These are phyloP conservation scores for Medicago arabica DNA, from an alignment of 306 rosid species.

Conservation along the genomic window DNA sequence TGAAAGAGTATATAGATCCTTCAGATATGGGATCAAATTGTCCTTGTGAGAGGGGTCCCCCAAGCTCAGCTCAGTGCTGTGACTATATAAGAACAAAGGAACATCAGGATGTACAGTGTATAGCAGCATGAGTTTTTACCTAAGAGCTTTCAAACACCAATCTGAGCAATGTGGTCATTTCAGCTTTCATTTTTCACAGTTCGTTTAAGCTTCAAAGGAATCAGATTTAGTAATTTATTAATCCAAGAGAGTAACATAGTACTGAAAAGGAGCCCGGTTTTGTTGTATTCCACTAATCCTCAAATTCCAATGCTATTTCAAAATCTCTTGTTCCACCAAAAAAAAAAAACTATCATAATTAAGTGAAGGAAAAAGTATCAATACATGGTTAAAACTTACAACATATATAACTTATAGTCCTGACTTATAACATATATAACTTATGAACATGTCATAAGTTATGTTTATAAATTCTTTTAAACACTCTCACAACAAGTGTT, in stretches of 20 bases:
- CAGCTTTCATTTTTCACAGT: conserved; percentile 18
- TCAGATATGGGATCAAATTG: conserved; percentile 28
- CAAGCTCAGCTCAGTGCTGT: conserved; percentile 39
- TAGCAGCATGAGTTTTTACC: conserved; percentile 38
- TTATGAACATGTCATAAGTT: no score
- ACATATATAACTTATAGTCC: no score
- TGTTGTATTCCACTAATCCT: neutral
- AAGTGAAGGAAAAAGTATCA: no score
- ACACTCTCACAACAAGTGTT: no score
- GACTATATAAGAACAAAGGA: conserved; percentile 35
- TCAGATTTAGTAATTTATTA: neutral
- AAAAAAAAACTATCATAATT: no score
- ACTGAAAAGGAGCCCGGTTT: neutral
- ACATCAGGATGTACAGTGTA: conserved; percentile 25
- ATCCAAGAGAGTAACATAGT: neutral
- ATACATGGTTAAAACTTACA: no score
- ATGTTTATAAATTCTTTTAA: no score
- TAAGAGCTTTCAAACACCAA: conserved; percentile 36
- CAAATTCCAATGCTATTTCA: neutral
- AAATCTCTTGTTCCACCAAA: neutral
- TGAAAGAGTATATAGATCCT: conserved; percentile 25
- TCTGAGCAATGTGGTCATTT: conserved; percentile 26
- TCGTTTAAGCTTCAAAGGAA: conserved; percentile 11
- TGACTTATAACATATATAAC: no score
- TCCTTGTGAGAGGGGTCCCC: conserved; percentile 37